Base-by-base conservation (phyloP, 2,329 filamentous ascomycete genomes). In the Leptoxyphium fumago region DNA sequence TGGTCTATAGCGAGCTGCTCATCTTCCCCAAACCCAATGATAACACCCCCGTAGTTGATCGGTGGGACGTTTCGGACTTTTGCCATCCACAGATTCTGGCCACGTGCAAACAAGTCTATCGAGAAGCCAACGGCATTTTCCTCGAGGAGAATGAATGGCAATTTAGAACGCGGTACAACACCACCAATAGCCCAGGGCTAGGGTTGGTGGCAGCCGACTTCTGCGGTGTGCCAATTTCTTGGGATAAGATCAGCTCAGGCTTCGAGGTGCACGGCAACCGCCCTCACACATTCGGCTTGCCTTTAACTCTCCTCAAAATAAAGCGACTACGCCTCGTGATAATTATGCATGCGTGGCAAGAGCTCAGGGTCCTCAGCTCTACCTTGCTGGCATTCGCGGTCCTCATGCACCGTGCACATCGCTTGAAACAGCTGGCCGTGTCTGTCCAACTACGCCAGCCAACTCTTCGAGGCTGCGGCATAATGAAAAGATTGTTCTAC, bases 91-190 rank as follows among this genome's bases (percentile, higher is more conserved):
- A 29, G 10, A 46, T 51, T 14, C 44, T 56, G 2, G 21, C 38
- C 4, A 42, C 39, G 7, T 48, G 45, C 41, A 51, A 48, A 38
- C 44, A 50, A 29, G 30, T 55, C 13, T 44, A 56, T 45, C 38
- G 48, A 6, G 57, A 60, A 38, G 55, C 50, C 2, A 45, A 26
- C 4, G 38, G 41, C 1, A 47, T 59, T 9, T 47, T 59, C 1
- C 55, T 56, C 41, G 46, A 42, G 11, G 47, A 50, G 21, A 56
- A 54, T 36, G 13, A 15, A 13, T 36, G 32, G 32, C 32, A 36
- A 36, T 15, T 36, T 13, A 3, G 32, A 36, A 15, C 15, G 11
- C 32, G 32, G 7, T 26, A 26, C 7, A 26, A 26, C 21, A 26
- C 21, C 21, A n/a, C n/a, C 21, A 26, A 4, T 26, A n/a, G n/a